A percentile compares a stretch with the other conserved stretches of the same genome.
These are phyloP conservation scores for Mycena alexandri DNA, from an alignment of 768 basidiomycete genomes.

Conservation along the genomic window DNA sequence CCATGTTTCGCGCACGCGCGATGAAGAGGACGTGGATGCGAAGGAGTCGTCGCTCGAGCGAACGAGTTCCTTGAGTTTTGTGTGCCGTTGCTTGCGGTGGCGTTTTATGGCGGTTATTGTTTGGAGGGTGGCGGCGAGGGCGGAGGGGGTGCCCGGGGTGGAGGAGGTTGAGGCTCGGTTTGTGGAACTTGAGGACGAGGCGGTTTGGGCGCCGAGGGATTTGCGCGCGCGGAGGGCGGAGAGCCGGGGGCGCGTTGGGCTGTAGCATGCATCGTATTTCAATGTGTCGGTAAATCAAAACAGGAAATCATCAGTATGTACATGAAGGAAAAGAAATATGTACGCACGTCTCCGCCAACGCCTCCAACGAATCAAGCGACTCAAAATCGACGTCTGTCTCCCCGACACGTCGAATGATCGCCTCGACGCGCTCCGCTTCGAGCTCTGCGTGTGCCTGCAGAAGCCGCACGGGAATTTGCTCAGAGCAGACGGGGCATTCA, in stretches of 20 bases:
- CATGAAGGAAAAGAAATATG: neutral
- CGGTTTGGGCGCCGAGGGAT: slow-evolving; percentile 45
- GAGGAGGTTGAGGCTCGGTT: slow-evolving; percentile 33
- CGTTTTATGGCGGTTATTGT: slow-evolving; percentile 74
- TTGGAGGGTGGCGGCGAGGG: slow-evolving; percentile 60
- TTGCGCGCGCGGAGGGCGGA: slow-evolving; percentile 57
- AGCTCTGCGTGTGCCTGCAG: slow-evolving; percentile 72
- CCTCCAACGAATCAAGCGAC: slow-evolving; percentile 52
- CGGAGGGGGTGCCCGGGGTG: too few species aligned
- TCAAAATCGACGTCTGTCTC: slow-evolving; percentile 69
- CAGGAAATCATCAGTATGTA: neutral
- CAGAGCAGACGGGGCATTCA: slow-evolving; percentile 80
- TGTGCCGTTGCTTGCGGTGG: slow-evolving; percentile 75
- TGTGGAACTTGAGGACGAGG: slow-evolving; percentile 7
- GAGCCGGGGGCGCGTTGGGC: slow-evolving; percentile 54
- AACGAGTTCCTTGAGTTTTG: slow-evolving; percentile 75
- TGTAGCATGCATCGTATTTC: slow-evolving; percentile 26
- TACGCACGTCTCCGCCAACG: slow-evolving; percentile 61
- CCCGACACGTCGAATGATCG: slow-evolving; percentile 74
- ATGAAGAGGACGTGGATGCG: slow-evolving; percentile 56
- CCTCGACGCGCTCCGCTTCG: slow-evolving; percentile 77
- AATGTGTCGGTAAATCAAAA: neutral
- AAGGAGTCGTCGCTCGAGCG: slow-evolving; percentile 57
- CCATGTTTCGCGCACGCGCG: slow-evolving; percentile 45
- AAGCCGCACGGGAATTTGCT: slow-evolving; percentile 80